Evolutionary conservation across 73 alveolate genomes (phyloP), one percentile per base, ranked within the genome.

Genomic region (Durusdinium trenchii): DNA sequence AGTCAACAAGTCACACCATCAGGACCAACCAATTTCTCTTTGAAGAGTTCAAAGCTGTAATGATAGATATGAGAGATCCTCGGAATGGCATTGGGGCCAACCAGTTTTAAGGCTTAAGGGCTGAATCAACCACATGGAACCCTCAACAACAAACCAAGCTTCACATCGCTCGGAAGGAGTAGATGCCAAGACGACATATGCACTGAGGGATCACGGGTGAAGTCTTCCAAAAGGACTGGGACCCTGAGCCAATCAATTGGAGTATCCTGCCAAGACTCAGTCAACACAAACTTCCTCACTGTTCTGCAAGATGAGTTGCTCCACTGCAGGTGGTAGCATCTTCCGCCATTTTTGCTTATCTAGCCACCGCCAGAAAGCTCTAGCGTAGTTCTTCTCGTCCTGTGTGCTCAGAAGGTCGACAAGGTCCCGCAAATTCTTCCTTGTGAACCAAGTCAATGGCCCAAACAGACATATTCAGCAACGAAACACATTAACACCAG

Each of bases 341-440:
- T 14, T 18, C 61, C 92, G 92, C 92, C 92, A 81, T 28, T 28
- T 10, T 28, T 81, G 92, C 6, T 43, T 9, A 28, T 30, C 1
- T 32, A 81, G 92, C 92, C 92, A 81, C 30, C 92, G 36, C 92
- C 92, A 81, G 47, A 81, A 81, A 28, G 92, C 9, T 3, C 92
- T 61, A 26, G 71, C 12, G 16, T 45, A 28, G 67, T 81, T 30
- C 92, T 81, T 43, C 28, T 5, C 26, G 4, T 28, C 42, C 69
- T 16, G 16, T 32, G 71, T 10, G 18, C n/a, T 23, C 2, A 47
- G 16, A 36, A 23, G 67, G 32, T 81, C 92, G 26, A 16, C 47
- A 40, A 81, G 64, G 23, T 81, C 69, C 32, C 92, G 35, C 12
- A 81, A 64, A n/a, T 81, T 81, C 23, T 18, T 45, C 92, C 92